Base-by-base conservation (phyloP, 495 filamentous ascomycete genomes). In the Talaromyces stipitatus region DNA sequence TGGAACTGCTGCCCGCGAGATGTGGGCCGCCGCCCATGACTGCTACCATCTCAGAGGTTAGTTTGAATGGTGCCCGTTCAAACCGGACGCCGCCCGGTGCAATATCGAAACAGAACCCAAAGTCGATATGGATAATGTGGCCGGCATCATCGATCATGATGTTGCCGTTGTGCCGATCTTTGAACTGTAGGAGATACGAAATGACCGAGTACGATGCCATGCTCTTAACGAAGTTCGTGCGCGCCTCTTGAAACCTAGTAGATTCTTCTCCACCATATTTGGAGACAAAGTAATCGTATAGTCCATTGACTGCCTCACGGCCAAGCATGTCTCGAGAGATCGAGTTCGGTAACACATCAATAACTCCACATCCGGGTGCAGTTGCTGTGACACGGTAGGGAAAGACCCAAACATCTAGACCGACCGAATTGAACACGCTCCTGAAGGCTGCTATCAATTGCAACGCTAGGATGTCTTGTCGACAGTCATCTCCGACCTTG, bases 181-280 rank as follows among this genome's bases (percentile, higher is more conserved):
- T 99, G 84, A 99, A 96, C 65, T 99, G 95, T 26, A 99, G 76
- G 7, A 99, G 78, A 71, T 95, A 97, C 0, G 90, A 94, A 53
- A 97, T 97, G 57, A 97, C 85, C n/a, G 90, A 96, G 71, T 99
- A 97, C n/a, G 92, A 94, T 2, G 95, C 95, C 95, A 99, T 97
- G 73, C 90, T 96, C 79, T 97, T 97, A 64, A 99, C 91, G 62
- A 99, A 99, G 66, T 97, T 96, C 68, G 84, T 94, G 36, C 95
- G 84, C 2, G 95, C 95, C 66, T 96, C 87, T 69, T 99, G 95
- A 77, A 96, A 99, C 46, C 82, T 82, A 41, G 96, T 86, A 0
- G 89, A 94, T 63, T 96, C 92, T 69, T 97, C 92, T 43, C 91
- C 89, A 50, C 95, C 95, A 66, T 97, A 99, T 65, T 95, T 97